Base-by-base conservation (phyloP, 2,329 filamentous ascomycete genomes). In the Metarhizium sp. region DNA sequence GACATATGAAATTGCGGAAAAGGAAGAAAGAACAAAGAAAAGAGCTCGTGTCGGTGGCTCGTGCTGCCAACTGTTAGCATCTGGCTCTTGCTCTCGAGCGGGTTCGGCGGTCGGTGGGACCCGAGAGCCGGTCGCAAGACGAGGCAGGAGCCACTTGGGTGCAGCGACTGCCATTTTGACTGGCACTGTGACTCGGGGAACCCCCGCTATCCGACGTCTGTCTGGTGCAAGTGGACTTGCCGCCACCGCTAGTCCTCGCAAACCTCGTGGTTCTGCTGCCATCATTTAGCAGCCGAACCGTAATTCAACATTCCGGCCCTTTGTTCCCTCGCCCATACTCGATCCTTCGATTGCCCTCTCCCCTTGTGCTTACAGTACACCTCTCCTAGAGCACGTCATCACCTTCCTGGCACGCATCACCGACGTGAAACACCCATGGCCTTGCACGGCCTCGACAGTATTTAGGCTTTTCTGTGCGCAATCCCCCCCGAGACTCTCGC, bases 381-480 rank as follows among this genome's bases (percentile, higher is more conserved):
- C 45, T 25, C 20, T 20, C 45, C 36, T 6, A 34, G 30, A 57
- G 55, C 55, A 55, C 55, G 55, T 50, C 52, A 57, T 57, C 46
- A 40, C 16, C 30, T 16, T 16, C 25, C 25, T 46, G 38, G 49
- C 50, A 48, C 50, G 52, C 32, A 52, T 48, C 52, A 53, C 42
- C 4, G 11, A 7, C 43, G 42, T 40, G 34, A 52, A 54, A 29
- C 43, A 30, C 34, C 52, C 52, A 55, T 47, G 16, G 52, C 49
- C 29, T 40, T 29, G 45, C 45, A 30, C n/a, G 32, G 20, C 45
- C 50, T 48, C 29, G 25, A 10, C 36, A 29, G 10, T 46, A 52
- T 46, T 52, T 57, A 57, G 40, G 46, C 32, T 49, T 30, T 18
- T 25, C 29, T 6, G 38, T 50, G 50, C 45, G 53, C 46, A 34